phyloP scores from a whole-genome alignment of 345 rosid genomes.

The Durio zibethinus region DNA sequence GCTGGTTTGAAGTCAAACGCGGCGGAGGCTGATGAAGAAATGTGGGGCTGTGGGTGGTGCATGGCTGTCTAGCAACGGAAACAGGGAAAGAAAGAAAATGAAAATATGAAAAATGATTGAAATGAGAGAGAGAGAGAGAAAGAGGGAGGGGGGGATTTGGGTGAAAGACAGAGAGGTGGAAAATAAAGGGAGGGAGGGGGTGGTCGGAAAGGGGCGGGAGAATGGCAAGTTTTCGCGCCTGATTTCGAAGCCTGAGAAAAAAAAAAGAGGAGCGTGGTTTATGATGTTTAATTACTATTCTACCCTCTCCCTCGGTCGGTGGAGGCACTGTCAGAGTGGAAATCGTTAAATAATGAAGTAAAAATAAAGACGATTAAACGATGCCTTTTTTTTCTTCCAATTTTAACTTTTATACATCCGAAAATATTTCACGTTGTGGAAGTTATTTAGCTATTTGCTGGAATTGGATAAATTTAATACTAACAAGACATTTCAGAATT shows the following conservation, averaged over 20 bases:
- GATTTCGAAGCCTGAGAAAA: conserved; percentile 27
- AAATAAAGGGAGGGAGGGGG: conserved; percentile 30
- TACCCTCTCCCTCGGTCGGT: conserved; percentile 4
- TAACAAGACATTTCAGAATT: no score
- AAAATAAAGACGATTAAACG: not conserved
- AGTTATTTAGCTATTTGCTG: no score
- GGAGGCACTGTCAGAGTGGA: not conserved
- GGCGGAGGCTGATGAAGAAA: conserved; percentile 40
- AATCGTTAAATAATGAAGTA: not conserved
- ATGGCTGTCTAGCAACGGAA: conserved; percentile 15
- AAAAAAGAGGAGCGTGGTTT: conserved; percentile 23
- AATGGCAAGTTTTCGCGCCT: conserved; percentile 59
- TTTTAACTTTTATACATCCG: no score
- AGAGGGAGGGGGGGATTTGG: not conserved
- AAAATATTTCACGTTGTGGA: no score
- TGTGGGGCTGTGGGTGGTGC: conserved; percentile 44
- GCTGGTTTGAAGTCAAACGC: conserved; percentile 36
- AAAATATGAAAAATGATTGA: not conserved
- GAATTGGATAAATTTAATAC: no score
- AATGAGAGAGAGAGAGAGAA: not conserved
- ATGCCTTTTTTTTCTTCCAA: no score
- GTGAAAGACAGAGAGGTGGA: conserved; percentile 7
- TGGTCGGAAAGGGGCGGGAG: conserved; percentile 60
- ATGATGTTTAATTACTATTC: conserved; percentile 21
- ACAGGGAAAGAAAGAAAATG: not conserved